Evolutionary conservation across 495 filamentous ascomycete species (phyloP), one percentile per base, ranked within the genome.

Genomic region (Oleoguttula mirabilis): DNA sequence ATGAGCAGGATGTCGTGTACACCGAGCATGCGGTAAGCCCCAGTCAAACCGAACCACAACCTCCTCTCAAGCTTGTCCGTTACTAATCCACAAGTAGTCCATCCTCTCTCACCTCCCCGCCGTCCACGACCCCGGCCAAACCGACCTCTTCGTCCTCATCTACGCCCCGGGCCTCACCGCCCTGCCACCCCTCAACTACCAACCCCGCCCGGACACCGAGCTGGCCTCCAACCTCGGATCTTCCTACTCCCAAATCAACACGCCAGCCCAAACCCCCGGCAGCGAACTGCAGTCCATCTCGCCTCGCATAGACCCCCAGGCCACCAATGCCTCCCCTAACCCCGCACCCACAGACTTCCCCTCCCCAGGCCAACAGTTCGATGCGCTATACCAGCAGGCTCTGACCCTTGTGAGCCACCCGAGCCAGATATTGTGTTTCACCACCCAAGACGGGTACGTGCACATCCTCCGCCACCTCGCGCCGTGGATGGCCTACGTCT

Each of bases 361-460:
- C 4, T 39, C 43, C 10, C 43, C 43, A 14, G 25, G 31, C 62
- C 39, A 65, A 0, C 72, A 77, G 8, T 92, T 82, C 68, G 77
- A 80, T 49, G 77, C 77, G 7, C 61, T 92, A 21, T 85, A 86
- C 60, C 69, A 71, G 1, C 79, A 90, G 57, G 84, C 84, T 2
- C 68, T 79, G 34, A 60, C 69, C 1, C 69, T 94, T 5, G 86
- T 93, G 2, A 78, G 85, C 43, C 85, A 84, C 49, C 79, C 86
- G 10, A 81, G 66, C 44, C 82, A 83, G 74, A 78, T 95, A 42
- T 72, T 95, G 60, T 83, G 84, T 2, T 95, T 94, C 59, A 88
- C 79, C 10, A 82, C 84, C 4, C 61, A 68, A 19, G 76, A 71
- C 15, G 84, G 84, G 32, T 80, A 84, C 55, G 68, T 87, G 10